These are phyloP conservation scores for Butyriboletus loyo DNA, from an alignment of 768 basidiomycete species.

Conservation along the genomic window DNA sequence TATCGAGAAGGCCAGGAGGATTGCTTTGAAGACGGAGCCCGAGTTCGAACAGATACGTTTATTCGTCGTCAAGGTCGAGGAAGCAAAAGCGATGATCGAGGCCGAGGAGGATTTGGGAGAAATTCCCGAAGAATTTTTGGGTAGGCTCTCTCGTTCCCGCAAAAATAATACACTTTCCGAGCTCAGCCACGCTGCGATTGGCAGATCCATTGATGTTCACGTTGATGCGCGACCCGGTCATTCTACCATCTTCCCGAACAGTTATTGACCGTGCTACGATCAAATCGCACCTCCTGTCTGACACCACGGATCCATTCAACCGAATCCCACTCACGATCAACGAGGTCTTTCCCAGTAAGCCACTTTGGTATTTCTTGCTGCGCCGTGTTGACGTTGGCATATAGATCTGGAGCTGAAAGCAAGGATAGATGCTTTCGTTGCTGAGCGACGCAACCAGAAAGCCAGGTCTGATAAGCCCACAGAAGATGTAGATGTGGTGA, in stretches of 20 bases:
- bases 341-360: constrained; percentile 73
- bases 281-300: constrained; percentile 90
- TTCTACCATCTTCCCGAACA: constrained; percentile 75
- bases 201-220: constrained; percentile 87
- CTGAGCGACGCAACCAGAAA: constrained; percentile 49
- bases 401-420: constrained; percentile 68
- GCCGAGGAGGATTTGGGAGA: constrained; percentile 93
- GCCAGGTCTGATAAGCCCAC: constrained; percentile 15
- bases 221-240: constrained; percentile 94
- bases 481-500: constrained; percentile 31
- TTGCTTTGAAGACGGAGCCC: constrained; percentile 65
- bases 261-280: constrained; percentile 89
- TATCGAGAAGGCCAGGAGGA: constrained; percentile 57
- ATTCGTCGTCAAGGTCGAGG: constrained; percentile 84
- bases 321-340: constrained; percentile 76
- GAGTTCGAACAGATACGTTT: constrained; percentile 69
- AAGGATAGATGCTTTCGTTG: constrained; percentile 69
- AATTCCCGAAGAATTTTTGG: constrained; percentile 91
- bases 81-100: constrained; percentile 70
- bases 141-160: constrained; percentile 41
- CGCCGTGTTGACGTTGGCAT: constrained; percentile 6
- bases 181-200: background rate
- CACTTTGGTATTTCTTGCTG: background rate
- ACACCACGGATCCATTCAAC: constrained; percentile 94
- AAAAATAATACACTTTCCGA: background rate